Base-by-base conservation (phyloP, 2,329 filamentous ascomycete genomes). In the Chaetomiaceae sp. region DNA sequence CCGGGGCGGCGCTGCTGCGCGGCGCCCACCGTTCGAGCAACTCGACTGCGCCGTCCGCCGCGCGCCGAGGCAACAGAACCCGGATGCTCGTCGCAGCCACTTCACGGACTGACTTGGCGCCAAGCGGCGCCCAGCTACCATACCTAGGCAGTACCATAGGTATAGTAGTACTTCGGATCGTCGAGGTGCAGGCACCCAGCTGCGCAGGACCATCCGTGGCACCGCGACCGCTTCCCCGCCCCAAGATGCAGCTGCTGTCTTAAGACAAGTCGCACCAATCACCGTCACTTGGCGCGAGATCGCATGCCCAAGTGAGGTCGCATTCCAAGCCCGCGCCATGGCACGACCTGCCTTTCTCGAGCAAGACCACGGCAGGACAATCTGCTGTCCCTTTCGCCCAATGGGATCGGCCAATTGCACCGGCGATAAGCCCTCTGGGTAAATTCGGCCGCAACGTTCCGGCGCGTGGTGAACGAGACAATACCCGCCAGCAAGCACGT, bases 321-420 rank as follows among this genome's bases (percentile, higher is more conserved):
- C 56, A 57, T 54, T 54, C 53, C 56, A 51, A 47, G 52, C 47
- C 43, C 52, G 47, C 34, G 45, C 50, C 38, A 33, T 45, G 48
- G 38, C 38, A n/a, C 48, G 51, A 56, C 56, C 56, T 60, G 56
- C 56, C 58, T 50, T n/a, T 52, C 20, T 56, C 54, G 49, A 57
- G 57, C 66, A 24, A 52, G 44, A n/a, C 39, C 45, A 30, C 36
- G 15, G 38, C 39, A 27, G 44, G 36, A 32, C 42, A 45, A 18
- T 41, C 44, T 44, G n/a, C 41, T 34, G 42, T n/a, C n/a, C 38
- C 38, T 17, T 20, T 43, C 29, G 42, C 29, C 53, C 53, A 56
- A 58, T 56, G 47, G 41, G 47, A 20, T 35, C 22, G 9, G 22
- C 45, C 50, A 53, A 55, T 53, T 44, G 32, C 34, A 30, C 48